Evolutionary conservation across 2,329 filamentous ascomycete genomes (phyloP).

Genomic region (Paracorniculantispora psalliotae): DNA sequence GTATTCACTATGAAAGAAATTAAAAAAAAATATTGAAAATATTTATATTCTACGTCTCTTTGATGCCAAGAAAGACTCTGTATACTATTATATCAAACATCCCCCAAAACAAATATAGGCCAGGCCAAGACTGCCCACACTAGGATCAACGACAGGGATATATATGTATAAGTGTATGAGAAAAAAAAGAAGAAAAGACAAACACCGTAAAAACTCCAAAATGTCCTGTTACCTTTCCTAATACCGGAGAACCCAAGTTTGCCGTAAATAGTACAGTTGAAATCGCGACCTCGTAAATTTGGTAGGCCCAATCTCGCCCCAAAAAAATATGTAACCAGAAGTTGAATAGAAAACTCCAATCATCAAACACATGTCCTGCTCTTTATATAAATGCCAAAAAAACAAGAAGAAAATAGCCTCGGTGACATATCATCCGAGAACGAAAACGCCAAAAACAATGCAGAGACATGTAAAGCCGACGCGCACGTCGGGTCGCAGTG

Average conservation of each 20-base stretch:
- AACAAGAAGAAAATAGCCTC: no score
- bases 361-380: neutral
- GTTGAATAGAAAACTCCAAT: neutral
- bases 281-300: neutral
- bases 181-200: no score
- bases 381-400: slow-evolving; percentile 10
- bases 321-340: neutral
- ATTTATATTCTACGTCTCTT: neutral
- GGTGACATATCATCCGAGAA: slow-evolving; percentile 19
- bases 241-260: neutral
- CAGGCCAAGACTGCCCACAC: neutral
- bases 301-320: neutral
- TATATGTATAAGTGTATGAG: neutral
- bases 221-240: neutral
- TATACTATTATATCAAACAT: neutral
- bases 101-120: neutral
- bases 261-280: slow-evolving; percentile 7
- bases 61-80: neutral
- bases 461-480: slow-evolving; percentile 24
- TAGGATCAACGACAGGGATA: neutral
- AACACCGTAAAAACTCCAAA: neutral
- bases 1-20: no score
- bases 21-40: neutral
- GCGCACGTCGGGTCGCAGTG: slow-evolving; percentile 16
- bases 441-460: slow-evolving; percentile 37